Base-by-base conservation (phyloP, 2,329 filamentous ascomycete species). In the Aspergillus novoparasiticus region DNA sequence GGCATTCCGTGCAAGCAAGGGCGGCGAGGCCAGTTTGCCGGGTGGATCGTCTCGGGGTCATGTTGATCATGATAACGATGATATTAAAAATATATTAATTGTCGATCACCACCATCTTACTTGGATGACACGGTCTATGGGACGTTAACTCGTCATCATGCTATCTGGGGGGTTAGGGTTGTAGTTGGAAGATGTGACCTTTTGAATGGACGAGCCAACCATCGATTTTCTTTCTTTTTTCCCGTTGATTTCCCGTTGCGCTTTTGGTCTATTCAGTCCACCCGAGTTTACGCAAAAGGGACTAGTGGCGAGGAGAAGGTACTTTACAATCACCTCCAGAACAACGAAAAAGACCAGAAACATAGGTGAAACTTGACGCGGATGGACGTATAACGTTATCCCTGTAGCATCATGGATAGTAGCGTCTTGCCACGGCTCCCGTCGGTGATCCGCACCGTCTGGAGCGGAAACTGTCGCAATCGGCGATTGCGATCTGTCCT, bases 1-100 rank as follows among this genome's bases (percentile, higher is more conserved):
- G 73, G 70, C 82, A 84, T 55, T 78, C 77, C 6, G 75, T 77
- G 78, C 66, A 86, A 64, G 69, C 84, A 71, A 68, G 81, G 68
- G 58, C 80, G 60, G 74, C 62, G 32, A 73, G 68, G 10, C 73
- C 64, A 43, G 54, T 64, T 19, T 64, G 50, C 46, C 60, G 61
- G 34, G 62, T 66, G 36, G 59, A 56, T 58, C 64, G 43, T 21
- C 58, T 45, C 12, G 64, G 61, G 59, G 59, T 48, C 59, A 61
- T 61, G 12, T 23, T 46, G 48, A 19, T 41, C 39, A 51, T 51
- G 36, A 16, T 30, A 39, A 19, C 28, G 51, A 23, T 11, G 26
- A 34, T n/a, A 32, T 53, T 53, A 32, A 26, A 16, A 14, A 19
- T 26, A 16, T 12, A 30, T 23, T 26, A 23, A 46, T 8, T 14